A percentile compares a stretch with the other conserved stretches of the same genome.
Conservation (phyloP, 768 basidiomycete genomes). For the Steccherinum ochraceum region DNA sequence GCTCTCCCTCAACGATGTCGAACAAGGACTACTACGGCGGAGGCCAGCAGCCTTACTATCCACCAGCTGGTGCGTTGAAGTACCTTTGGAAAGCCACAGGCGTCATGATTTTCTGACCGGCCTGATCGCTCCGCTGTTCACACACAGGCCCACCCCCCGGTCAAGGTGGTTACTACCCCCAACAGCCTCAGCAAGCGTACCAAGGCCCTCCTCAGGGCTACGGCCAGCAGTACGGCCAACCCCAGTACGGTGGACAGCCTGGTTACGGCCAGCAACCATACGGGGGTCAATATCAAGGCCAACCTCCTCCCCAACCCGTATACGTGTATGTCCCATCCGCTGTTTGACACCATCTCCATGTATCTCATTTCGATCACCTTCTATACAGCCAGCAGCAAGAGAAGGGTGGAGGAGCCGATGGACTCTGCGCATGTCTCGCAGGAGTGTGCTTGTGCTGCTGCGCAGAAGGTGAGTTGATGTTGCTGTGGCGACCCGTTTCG, state of each 20-base stretch:
- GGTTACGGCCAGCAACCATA: conserved; percentile 30
- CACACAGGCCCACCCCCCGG: conserved; percentile 44
- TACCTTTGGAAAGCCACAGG: not conserved
- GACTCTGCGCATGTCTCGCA: conserved; percentile 63
- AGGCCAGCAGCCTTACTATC: conserved; percentile 50
- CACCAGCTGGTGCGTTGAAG: conserved; percentile 39
- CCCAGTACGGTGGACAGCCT: conserved; percentile 24
- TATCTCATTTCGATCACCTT: not conserved
- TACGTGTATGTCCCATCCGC: conserved; percentile 84
- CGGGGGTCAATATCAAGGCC: conserved; percentile 39
- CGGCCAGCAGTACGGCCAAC: conserved; percentile 30
- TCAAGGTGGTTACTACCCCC: conserved; percentile 65
- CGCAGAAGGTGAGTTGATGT: conserved; percentile 52
- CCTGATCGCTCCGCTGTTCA: too few relatives aligned
- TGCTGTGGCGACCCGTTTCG: not conserved
- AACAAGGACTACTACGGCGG: conserved; percentile 68
- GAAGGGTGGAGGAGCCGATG: conserved; percentile 41
- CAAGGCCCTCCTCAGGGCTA: conserved; percentile 29
- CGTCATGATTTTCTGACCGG: not conserved
- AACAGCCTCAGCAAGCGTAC: conserved; percentile 71
- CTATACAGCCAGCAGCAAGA: conserved; percentile 40
- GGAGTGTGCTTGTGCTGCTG: conserved; percentile 63
- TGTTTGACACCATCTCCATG: too few relatives aligned
- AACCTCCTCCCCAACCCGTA: conserved; percentile 73
- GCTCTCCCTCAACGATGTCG: conserved; percentile 33